Conservation (phyloP, 2,329 filamentous ascomycete species). For the Fusarium oxysporum region DNA sequence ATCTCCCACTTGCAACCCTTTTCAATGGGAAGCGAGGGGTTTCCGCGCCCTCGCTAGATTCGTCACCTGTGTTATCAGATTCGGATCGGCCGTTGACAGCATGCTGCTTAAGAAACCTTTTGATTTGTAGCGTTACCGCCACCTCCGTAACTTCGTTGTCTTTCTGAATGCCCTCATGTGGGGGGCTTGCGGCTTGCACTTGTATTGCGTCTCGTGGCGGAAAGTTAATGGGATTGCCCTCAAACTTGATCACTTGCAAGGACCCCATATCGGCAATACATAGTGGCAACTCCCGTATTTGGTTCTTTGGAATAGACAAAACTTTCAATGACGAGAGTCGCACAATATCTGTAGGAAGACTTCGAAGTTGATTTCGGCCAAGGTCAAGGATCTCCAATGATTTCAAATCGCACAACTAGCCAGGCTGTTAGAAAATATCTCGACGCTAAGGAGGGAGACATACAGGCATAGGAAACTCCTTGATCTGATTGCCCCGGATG, state of each 20-base stretch:
- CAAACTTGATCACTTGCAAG: slow-evolving; percentile 87
- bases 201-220: slow-evolving; percentile 78
- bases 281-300: slow-evolving; percentile 84
- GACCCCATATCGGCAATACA: slow-evolving; percentile 91
- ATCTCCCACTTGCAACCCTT: slow-evolving; percentile 72
- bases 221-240: slow-evolving; percentile 86
- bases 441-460: slow-evolving; percentile 27
- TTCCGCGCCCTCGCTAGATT: slow-evolving; percentile 79
- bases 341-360: slow-evolving; percentile 81
- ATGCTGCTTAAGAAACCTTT: slow-evolving; percentile 68
- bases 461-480: slow-evolving; percentile 69
- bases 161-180: slow-evolving; percentile 62
- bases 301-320: slow-evolving; percentile 86
- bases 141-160: slow-evolving; percentile 75
- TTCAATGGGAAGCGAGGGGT: slow-evolving; percentile 78
- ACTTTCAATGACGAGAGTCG: slow-evolving; percentile 89
- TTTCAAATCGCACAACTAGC: slow-evolving; percentile 83
- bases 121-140: slow-evolving; percentile 69
- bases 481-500: slow-evolving; percentile 79
- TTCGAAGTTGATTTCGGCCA: slow-evolving; percentile 84
- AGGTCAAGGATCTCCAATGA: slow-evolving; percentile 94
- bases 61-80: slow-evolving; percentile 68
- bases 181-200: slow-evolving; percentile 65
- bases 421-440: slow-evolving; percentile 38
- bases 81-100: slow-evolving; percentile 64